phyloP scores from a whole-genome alignment of 495 filamentous ascomycete species.

The Penicillium lividum region DNA sequence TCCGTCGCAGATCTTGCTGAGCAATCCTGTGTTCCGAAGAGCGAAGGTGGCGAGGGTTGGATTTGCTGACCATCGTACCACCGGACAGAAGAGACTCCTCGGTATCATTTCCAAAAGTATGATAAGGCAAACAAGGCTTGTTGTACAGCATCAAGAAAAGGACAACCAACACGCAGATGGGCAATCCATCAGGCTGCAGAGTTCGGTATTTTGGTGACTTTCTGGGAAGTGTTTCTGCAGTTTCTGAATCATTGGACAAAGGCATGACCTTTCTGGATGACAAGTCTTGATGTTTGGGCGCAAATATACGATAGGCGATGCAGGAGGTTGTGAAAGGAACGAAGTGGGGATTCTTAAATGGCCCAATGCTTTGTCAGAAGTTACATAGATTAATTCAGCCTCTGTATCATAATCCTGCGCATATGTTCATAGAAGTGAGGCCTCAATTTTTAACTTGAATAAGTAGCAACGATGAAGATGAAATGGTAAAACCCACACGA shows the following conservation, averaged over 20 bases:
- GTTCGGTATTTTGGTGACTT: not conserved
- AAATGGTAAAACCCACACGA: no score
- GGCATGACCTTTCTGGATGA: not conserved
- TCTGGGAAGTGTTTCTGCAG: not conserved
- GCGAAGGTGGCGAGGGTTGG: not conserved
- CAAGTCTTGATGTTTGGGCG: not conserved
- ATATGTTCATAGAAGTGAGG: no score
- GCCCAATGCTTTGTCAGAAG: no score
- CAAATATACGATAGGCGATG: not conserved
- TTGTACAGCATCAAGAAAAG: not conserved
- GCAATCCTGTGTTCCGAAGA: not conserved
- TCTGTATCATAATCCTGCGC: no score
- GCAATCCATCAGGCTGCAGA: not conserved
- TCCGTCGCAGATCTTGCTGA: not conserved
- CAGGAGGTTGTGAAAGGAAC: no score
- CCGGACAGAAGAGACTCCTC: not conserved
- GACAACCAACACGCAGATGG: not conserved
- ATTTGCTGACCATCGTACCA: not conserved
- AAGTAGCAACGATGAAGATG: no score
- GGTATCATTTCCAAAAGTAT: not conserved
- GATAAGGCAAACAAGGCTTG: not conserved
- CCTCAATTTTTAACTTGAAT: no score
- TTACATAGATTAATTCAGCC: no score
- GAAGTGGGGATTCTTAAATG: no score
- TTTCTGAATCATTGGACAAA: not conserved